Conservation (phyloP, 306 rosid species). For the Glycine tomentella region DNA sequence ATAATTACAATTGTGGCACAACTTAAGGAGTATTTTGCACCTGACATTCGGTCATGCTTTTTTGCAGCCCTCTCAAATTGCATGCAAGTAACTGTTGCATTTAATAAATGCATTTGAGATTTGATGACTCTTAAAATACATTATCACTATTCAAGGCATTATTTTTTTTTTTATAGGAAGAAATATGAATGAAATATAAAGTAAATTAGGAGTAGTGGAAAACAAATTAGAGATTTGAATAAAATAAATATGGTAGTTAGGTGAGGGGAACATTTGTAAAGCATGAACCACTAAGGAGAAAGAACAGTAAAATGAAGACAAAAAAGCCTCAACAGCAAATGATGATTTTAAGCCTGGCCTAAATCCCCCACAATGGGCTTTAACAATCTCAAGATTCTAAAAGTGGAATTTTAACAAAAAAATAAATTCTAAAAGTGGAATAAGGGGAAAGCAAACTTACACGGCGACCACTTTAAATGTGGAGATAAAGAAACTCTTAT, state of each 20-base stretch:
- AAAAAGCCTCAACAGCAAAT: too few species aligned
- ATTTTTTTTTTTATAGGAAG: neutral
- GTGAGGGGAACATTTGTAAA: neutral
- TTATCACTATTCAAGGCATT: neutral
- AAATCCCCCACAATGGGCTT: too few species aligned
- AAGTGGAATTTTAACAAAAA: too few species aligned
- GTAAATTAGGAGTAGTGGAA: neutral
- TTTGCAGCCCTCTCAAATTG: conserved; percentile 33
- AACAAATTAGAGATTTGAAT: neutral
- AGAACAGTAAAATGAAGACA: too few species aligned
- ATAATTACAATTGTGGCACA: conserved; percentile 40
- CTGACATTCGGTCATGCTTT: conserved; percentile 33
- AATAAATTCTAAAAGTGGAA: too few species aligned
- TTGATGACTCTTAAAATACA: conserved; percentile 30
- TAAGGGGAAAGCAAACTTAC: too few species aligned
- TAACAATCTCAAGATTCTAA: too few species aligned
- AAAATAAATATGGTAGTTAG: neutral
- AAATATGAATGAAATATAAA: conserved; percentile 5
- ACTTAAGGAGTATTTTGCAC: conserved; percentile 36
- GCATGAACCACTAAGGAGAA: neutral
- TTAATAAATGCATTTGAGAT: conserved; percentile 46
- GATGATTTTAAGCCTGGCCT: too few species aligned
- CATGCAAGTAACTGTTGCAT: conserved; percentile 24
- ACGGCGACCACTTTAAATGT: too few species aligned
- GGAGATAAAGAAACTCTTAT: too few species aligned